phyloP scores from a whole-genome alignment of 345 rosid species.

The Corchorus capsularis region DNA sequence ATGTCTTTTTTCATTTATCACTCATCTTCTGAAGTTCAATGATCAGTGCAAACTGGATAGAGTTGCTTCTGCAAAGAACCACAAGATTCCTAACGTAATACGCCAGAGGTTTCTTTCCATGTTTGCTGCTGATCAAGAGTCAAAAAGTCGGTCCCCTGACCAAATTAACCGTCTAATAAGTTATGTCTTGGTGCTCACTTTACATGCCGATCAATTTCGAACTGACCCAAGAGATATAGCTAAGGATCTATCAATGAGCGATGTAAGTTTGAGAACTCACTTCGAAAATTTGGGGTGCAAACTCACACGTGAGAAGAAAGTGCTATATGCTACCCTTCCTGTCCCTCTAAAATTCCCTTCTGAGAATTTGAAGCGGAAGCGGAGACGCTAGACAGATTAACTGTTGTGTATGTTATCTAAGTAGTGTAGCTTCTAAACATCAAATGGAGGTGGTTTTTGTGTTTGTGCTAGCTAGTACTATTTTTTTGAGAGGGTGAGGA shows the following conservation, averaged over 20 bases:
- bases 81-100: constrained; percentile 56
- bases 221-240: constrained; percentile 68
- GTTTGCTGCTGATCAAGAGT: constrained; percentile 49
- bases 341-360: constrained; percentile 70
- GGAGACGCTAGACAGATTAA: constrained; percentile 30
- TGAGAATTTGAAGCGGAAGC: constrained; percentile 28
- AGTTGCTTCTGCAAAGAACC: constrained; percentile 54
- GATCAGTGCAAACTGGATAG: constrained; percentile 59
- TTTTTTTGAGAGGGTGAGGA: not conserved
- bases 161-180: constrained; percentile 68
- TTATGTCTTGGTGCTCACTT: constrained; percentile 72
- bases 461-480: not conserved
- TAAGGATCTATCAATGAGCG: constrained; percentile 64
- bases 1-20: constrained; percentile 53
- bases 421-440: not conserved
- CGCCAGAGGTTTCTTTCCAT: constrained; percentile 46
- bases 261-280: constrained; percentile 46
- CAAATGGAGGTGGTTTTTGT: not conserved
- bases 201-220: constrained; percentile 69
- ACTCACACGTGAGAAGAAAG: constrained; percentile 33
- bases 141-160: constrained; percentile 46
- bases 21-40: constrained; percentile 82
- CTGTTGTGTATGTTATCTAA: not conserved
- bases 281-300: constrained; percentile 81
- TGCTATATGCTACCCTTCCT: constrained; percentile 45